Conservation (phyloP, 192 early-diverging fungal species). For the Martensiomyces pterosporus region DNA sequence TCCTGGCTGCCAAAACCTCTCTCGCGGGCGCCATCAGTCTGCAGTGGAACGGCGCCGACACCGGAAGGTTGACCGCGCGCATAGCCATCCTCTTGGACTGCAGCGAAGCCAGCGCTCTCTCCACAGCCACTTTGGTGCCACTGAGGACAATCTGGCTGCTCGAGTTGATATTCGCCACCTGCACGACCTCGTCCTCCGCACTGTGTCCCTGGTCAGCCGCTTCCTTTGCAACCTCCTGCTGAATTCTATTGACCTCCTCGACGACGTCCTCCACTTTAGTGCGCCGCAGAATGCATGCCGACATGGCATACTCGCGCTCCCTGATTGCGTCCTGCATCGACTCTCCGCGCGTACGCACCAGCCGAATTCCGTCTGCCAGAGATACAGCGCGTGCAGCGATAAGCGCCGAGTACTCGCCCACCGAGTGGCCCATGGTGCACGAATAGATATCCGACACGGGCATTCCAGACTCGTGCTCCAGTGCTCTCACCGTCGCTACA, state of each 20-base stretch:
- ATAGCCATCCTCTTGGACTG: constrained; percentile 81
- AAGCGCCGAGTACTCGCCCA: constrained; percentile 88
- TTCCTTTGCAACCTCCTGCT: constrained; percentile 21
- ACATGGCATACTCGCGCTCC: constrained; percentile 79
- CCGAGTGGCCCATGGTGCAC: constrained; percentile 85
- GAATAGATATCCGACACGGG: constrained; percentile 66
- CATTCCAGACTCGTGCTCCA: constrained; percentile 82
- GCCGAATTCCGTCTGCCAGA: constrained; percentile 74
- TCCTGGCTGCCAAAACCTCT: constrained; percentile 62
- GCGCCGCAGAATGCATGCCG: constrained; percentile 77
- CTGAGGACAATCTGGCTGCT: constrained; percentile 85
- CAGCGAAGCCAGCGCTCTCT: constrained; percentile 73
- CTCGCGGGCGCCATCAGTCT: constrained; percentile 85
- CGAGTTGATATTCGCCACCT: constrained; percentile 86
- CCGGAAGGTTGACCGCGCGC: constrained; percentile 82
- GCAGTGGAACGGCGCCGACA: constrained; percentile 97
- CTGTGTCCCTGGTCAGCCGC: not conserved
- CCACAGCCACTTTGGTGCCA: constrained; percentile 82
- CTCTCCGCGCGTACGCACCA: constrained; percentile 83
- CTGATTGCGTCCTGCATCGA: constrained; percentile 78
- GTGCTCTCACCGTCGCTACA: constrained; percentile 76
- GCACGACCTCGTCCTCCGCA: constrained; percentile 59
- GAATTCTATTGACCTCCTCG: constrained; percentile 31
- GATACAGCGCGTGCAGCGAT: constrained; percentile 63
- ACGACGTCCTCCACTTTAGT: constrained; percentile 69